A percentile compares a stretch with the other conserved stretches of the same genome.
Conservation (phyloP, 2,329 filamentous ascomycete genomes). For the Aspergillus spinulosporus region DNA sequence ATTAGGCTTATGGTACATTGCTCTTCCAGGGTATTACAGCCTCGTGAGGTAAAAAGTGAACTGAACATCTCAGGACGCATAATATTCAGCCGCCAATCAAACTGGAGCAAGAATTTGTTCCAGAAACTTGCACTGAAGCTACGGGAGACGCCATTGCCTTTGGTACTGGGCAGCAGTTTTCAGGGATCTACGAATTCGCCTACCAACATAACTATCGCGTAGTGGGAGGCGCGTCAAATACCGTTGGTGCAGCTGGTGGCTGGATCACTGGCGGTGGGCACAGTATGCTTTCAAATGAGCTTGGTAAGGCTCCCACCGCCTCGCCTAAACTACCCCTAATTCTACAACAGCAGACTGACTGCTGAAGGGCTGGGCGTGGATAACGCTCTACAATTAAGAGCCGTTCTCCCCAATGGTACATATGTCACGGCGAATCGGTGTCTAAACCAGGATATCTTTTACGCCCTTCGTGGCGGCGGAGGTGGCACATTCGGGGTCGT, state of each 20-base stretch:
- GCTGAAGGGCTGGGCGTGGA: slow-evolving; percentile 19
- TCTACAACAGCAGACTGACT: background rate
- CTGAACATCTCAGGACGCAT: slow-evolving; percentile 10
- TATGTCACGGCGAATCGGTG: slow-evolving; percentile 19
- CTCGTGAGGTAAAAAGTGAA: too few species aligned
- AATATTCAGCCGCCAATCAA: slow-evolving; percentile 21
- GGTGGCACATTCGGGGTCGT: slow-evolving; percentile 21
- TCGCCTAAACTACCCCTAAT: background rate
- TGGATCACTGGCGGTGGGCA: slow-evolving; percentile 22
- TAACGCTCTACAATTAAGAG: slow-evolving; percentile 18
- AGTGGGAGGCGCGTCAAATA: slow-evolving; percentile 16
- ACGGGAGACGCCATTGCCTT: slow-evolving; percentile 18
- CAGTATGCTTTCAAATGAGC: slow-evolving; percentile 19
- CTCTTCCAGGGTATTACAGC: too few species aligned
- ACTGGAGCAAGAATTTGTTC: slow-evolving; percentile 16
- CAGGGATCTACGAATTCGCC: slow-evolving; percentile 22
- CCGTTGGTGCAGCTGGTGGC: slow-evolving; percentile 20
- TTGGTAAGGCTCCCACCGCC: slow-evolving; percentile 9
- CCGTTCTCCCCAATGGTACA: slow-evolving; percentile 18
- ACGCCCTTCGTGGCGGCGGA: slow-evolving; percentile 21
- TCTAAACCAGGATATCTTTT: slow-evolving; percentile 23
- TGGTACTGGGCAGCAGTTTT: slow-evolving; percentile 23
- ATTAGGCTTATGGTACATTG: slow-evolving; percentile 15
- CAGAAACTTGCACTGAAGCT: slow-evolving; percentile 14
- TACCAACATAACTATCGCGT: slow-evolving; percentile 15